A percentile compares a stretch with the other conserved stretches of the same genome.
Conservation (phyloP, 495 filamentous ascomycete genomes). For the Cercophora samala region DNA sequence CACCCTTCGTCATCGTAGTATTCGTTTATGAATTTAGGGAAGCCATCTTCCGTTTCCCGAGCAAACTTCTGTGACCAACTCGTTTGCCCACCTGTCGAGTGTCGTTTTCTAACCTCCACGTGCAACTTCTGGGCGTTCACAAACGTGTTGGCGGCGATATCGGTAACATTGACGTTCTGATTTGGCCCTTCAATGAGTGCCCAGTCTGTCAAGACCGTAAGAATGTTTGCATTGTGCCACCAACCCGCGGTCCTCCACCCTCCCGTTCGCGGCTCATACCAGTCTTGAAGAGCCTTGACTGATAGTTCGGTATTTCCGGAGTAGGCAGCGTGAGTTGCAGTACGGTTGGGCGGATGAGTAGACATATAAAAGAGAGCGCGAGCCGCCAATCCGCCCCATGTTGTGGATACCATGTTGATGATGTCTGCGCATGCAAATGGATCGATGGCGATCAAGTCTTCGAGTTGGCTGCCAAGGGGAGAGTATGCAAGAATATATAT, state of each 20-base stretch:
- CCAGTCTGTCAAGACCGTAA: conserved; percentile 63
- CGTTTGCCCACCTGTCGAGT: conserved; percentile 31
- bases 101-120: conserved; percentile 32
- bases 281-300: conserved; percentile 53
- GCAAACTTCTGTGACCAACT: conserved; percentile 32
- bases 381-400: conserved; percentile 38
- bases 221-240: conserved; percentile 74
- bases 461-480: neutral
- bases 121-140: conserved; percentile 38
- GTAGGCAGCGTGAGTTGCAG: conserved; percentile 25
- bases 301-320: conserved; percentile 44
- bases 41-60: conserved; percentile 31
- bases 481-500: neutral
- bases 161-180: conserved; percentile 34
- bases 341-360: conserved; percentile 21
- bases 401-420: conserved; percentile 31
- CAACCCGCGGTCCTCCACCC: conserved; percentile 66
- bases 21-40: conserved; percentile 55
- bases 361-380: conserved; percentile 39
- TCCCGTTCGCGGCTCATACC: conserved; percentile 60
- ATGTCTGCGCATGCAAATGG: neutral
- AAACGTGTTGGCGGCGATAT: conserved; percentile 44
- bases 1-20: conserved; percentile 71
- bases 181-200: conserved; percentile 39
- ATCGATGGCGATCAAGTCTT: neutral